These are phyloP conservation scores for Lentinula sp. DNA, from an alignment of 768 basidiomycete genomes.

Conservation along the genomic window DNA sequence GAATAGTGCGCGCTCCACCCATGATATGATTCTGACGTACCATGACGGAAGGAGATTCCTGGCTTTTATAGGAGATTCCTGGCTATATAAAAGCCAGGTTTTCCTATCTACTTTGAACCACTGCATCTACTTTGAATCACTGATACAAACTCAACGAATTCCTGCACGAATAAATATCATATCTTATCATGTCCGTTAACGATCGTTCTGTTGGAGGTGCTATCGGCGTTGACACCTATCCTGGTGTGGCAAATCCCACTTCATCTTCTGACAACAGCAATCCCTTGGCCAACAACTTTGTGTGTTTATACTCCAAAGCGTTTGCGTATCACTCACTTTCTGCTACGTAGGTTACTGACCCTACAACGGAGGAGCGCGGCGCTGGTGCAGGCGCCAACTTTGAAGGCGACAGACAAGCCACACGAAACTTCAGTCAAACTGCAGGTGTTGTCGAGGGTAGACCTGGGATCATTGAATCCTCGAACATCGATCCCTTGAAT, in stretches of 20 bases:
- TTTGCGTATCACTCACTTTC: not conserved
- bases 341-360: conserved; percentile 30
- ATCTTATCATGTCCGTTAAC: conserved; percentile 29
- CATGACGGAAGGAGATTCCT: not conserved
- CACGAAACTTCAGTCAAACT: conserved; percentile 29
- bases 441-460: conserved; percentile 47
- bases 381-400: conserved; percentile 36
- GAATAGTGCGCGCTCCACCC: not conserved
- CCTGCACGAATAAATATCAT: not conserved
- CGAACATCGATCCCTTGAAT: conserved; percentile 47
- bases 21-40: conserved; percentile 4
- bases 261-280: conserved; percentile 25
- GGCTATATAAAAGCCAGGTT: not conserved
- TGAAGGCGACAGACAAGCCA: conserved; percentile 31
- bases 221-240: conserved; percentile 30
- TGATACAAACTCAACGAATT: not conserved
- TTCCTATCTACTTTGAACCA: not conserved
- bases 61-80: too few relatives aligned
- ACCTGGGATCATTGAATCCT: conserved; percentile 51
- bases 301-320: conserved; percentile 17
- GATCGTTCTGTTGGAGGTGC: conserved; percentile 18
- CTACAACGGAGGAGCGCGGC: conserved; percentile 29
- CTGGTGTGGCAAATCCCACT: conserved; percentile 41
- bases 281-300: conserved; percentile 35
- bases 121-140: not conserved